These are phyloP conservation scores for Penicillium sp. DNA, from an alignment of 2,329 filamentous ascomycete genomes.

Conservation along the genomic window DNA sequence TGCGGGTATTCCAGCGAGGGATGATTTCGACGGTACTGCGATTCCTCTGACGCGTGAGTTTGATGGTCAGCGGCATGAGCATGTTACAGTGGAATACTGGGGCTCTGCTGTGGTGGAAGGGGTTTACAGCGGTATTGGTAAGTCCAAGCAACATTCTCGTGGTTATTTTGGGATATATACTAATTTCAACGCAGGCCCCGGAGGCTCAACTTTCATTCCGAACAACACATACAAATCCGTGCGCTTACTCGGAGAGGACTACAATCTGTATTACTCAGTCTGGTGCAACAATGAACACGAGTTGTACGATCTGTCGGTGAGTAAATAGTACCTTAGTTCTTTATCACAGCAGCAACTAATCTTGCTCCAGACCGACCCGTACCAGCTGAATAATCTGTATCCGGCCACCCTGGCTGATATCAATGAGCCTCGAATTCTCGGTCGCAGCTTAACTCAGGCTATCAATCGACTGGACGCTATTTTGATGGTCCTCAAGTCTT, in stretches of 20 bases:
- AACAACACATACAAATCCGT: slow-evolving; percentile 45
- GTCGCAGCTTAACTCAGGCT: slow-evolving; percentile 19
- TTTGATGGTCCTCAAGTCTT: slow-evolving; percentile 41
- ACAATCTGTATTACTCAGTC: slow-evolving; percentile 43
- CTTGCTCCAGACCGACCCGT: slow-evolving; percentile 33
- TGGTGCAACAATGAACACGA: slow-evolving; percentile 45
- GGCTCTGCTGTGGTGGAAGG: slow-evolving; percentile 40
- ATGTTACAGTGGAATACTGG: slow-evolving; percentile 60
- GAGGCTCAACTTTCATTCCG: slow-evolving; percentile 16
- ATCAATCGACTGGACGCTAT: slow-evolving; percentile 36
- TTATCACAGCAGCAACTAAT: neutral
- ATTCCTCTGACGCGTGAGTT: slow-evolving; percentile 44
- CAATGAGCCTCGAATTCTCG: slow-evolving; percentile 16
- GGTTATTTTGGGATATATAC: neutral
- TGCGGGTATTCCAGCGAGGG: slow-evolving; percentile 40
- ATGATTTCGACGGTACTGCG: slow-evolving; percentile 58
- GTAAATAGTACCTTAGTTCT: neutral
- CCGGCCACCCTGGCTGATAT: neutral
- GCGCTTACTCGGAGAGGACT: slow-evolving; percentile 35
- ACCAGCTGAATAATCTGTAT: slow-evolving; percentile 38
- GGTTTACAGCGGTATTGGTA: slow-evolving; percentile 28
- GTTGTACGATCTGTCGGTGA: slow-evolving; percentile 39
- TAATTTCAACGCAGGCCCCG: slow-evolving; percentile 14
- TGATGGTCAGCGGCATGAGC: slow-evolving; percentile 46
- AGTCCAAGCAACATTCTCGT: neutral